Conservation (phyloP, 352 stramenopile genomes). For the Blastocystis sp. region DNA sequence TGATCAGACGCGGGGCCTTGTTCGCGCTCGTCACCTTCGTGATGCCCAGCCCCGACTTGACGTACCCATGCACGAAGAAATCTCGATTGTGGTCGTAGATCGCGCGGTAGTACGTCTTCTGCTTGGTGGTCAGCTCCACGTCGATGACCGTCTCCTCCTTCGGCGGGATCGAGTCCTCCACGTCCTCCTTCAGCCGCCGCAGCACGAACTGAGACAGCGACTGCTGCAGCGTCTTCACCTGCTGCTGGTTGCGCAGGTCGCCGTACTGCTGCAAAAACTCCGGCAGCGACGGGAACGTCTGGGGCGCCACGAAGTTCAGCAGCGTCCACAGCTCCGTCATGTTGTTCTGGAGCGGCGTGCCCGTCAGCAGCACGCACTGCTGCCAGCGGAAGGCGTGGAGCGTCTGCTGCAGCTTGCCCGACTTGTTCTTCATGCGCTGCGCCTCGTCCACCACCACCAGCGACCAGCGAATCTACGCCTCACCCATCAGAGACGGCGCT, state of each 20-base stretch:
- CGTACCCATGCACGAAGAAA: constrained; percentile 73
- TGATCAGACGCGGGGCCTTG: constrained; percentile 85
- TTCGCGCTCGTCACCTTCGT: constrained; percentile 70
- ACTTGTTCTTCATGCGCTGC: constrained; percentile 96
- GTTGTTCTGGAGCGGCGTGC: constrained; percentile 97
- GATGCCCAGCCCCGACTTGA: constrained; percentile 73
- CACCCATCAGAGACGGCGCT: constrained; percentile 3
- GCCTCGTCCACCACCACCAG: constrained; percentile 97
- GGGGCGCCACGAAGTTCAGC: constrained; percentile 94
- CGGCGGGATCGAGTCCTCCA: constrained; percentile 89
- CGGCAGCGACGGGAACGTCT: constrained; percentile 88
- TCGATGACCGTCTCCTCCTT: constrained; percentile 93
- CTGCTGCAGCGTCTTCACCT: constrained; percentile 88
- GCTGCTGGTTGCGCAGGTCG: constrained; percentile 83
- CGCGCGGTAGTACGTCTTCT: constrained; percentile 90
- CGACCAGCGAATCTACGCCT: constrained; percentile 86
- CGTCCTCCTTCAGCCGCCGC: constrained; percentile 92
- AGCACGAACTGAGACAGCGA: constrained; percentile 89
- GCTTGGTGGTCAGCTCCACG: constrained; percentile 94
- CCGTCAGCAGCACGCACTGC: constrained; percentile 78
- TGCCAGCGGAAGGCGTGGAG: constrained; percentile 79
- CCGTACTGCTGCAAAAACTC: constrained; percentile 93
- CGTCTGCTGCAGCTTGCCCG: constrained; percentile 86
- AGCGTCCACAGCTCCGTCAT: constrained; percentile 98
- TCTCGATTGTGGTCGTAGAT: constrained; percentile 73